Conservation (phyloP, 1,284 basidiomycete genomes). For the Golubevia sp. region DNA sequence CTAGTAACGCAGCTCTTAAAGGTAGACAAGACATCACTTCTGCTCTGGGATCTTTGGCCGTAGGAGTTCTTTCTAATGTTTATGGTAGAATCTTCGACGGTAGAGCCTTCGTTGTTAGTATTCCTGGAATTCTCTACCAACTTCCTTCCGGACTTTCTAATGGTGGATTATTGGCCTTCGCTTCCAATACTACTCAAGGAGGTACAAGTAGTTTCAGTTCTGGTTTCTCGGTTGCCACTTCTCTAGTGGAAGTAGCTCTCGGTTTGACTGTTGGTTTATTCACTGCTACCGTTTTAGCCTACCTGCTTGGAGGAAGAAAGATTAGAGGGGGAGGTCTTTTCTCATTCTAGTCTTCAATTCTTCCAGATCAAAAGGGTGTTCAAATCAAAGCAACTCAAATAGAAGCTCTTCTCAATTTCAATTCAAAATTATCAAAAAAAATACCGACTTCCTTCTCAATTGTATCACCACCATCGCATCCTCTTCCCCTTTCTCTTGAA, state of each 20-base stretch:
- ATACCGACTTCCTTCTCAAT: too few species aligned
- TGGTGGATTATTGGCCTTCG: slow-evolving; percentile 80
- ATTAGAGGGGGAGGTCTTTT: slow-evolving; percentile 1
- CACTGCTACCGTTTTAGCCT: slow-evolving; percentile 45
- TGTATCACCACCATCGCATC: too few species aligned
- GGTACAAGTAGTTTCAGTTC: slow-evolving; percentile 13
- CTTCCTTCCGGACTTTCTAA: slow-evolving; percentile 83
- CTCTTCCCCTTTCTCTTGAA: too few species aligned
- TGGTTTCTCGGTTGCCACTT: slow-evolving; percentile 27
- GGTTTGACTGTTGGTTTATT: slow-evolving; percentile 58
- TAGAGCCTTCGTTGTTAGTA: slow-evolving; percentile 73
- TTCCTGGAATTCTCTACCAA: slow-evolving; percentile 77
- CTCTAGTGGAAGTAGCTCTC: slow-evolving; percentile 50
- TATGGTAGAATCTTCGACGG: slow-evolving; percentile 80
- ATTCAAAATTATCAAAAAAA: too few species aligned
- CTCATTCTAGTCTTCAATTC: too few species aligned
- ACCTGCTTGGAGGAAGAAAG: slow-evolving; percentile 28
- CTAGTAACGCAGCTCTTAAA: slow-evolving; percentile 21
- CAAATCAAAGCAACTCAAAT: too few species aligned
- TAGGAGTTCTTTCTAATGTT: slow-evolving; percentile 80
- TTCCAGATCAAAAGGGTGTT: too few species aligned
- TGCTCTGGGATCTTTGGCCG: slow-evolving; percentile 73
- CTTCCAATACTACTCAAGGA: slow-evolving; percentile 56
- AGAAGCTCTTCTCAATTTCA: too few species aligned
- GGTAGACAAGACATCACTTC: slow-evolving; percentile 51